Percentiles rank a stretch among this genome's conserved stretches.
These are phyloP conservation scores for Corymbia calophylla DNA, from an alignment of 441 rosid species.

Conservation along the genomic window DNA sequence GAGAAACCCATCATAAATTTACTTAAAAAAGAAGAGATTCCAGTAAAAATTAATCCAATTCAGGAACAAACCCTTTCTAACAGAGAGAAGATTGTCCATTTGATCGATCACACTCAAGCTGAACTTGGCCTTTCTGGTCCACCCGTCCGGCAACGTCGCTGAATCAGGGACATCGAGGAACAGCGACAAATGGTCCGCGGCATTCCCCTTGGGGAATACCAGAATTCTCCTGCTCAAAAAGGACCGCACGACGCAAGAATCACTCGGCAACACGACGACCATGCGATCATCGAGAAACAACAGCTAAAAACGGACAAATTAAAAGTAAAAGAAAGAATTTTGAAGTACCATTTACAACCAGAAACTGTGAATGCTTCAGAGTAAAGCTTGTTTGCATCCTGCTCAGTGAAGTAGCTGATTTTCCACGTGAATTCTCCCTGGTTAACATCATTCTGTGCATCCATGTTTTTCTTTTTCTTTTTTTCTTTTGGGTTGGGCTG, in stretches of 20 bases:
- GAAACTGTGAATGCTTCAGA: background rate
- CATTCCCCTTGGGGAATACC: background rate
- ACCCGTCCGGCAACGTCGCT: background rate
- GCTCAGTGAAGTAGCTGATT: background rate
- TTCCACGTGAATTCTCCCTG: background rate
- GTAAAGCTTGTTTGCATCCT: background rate
- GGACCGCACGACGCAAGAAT: background rate
- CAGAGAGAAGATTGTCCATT: background rate
- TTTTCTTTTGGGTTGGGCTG: background rate
- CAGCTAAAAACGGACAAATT: background rate
- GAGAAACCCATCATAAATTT: background rate
- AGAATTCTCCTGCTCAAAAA: background rate
- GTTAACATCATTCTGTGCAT: background rate
- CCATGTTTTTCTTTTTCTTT: background rate
- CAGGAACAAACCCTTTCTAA: background rate
- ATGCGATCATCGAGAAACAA: background rate
- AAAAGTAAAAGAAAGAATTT: background rate
- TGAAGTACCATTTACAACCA: background rate
- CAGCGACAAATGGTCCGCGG: background rate
- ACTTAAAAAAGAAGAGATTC: background rate
- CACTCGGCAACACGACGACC: background rate
- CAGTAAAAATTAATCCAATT: background rate
- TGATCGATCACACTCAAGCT: background rate
- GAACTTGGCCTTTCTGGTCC: background rate
- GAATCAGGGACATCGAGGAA: background rate